Conservation (phyloP, 2,329 filamentous ascomycete genomes). For the Cytospora piceicola region DNA sequence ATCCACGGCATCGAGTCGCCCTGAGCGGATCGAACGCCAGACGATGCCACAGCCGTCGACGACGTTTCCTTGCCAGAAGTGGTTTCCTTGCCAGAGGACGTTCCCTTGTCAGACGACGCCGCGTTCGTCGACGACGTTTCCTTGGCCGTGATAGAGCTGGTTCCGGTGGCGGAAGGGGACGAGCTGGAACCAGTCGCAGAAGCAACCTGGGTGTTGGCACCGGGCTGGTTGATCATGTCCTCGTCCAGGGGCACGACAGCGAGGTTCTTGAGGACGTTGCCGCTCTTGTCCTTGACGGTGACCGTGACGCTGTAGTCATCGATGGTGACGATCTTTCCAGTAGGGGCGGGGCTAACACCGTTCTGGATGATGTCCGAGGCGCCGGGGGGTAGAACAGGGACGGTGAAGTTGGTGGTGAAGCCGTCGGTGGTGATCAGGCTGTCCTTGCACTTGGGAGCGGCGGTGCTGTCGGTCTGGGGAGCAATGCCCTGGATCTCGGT, state of each 20-base stretch:
- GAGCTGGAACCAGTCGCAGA: slow-evolving; percentile 32
- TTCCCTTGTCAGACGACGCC: no score
- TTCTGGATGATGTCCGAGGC: slow-evolving; percentile 74
- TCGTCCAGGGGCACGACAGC: slow-evolving; percentile 52
- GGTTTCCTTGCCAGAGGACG: no score
- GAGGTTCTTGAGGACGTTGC: slow-evolving; percentile 59
- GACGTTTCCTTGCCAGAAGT: neutral
- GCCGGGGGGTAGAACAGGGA: slow-evolving; percentile 70
- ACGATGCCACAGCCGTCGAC: slow-evolving; percentile 7
- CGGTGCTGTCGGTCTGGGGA: slow-evolving; percentile 54
- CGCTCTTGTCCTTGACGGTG: slow-evolving; percentile 65
- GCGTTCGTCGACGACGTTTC: slow-evolving; percentile 3
- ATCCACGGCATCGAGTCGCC: slow-evolving; percentile 13
- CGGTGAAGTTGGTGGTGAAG: slow-evolving; percentile 79
- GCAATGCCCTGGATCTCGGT: slow-evolving; percentile 66
- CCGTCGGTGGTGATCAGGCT: slow-evolving; percentile 66
- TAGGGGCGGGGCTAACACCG: slow-evolving; percentile 68
- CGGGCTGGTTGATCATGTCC: slow-evolving; percentile 50
- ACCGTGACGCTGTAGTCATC: slow-evolving; percentile 57
- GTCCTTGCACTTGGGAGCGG: slow-evolving; percentile 65
- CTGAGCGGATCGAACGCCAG: slow-evolving; percentile 21
- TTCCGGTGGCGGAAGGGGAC: slow-evolving; percentile 33
- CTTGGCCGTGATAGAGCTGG: slow-evolving; percentile 12
- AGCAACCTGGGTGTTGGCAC: slow-evolving; percentile 42
- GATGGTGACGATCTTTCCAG: slow-evolving; percentile 67